These are phyloP conservation scores for Nicotiana otophora DNA, from an alignment of 257 asterid genomes.

Conservation along the genomic window DNA sequence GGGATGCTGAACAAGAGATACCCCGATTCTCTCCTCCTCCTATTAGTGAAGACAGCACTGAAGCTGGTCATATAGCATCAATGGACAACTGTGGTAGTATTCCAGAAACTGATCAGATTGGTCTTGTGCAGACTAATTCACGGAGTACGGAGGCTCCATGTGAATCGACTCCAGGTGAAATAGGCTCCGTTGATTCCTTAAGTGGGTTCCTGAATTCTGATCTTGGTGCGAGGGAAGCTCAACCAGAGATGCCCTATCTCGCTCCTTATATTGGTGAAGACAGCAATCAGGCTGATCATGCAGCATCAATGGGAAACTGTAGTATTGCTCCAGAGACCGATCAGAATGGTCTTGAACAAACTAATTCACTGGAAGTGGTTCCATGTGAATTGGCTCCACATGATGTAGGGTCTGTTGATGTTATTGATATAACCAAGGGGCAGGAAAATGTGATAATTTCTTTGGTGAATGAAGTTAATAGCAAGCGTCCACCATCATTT, in stretches of 20 bases:
- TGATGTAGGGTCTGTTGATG: slow-evolving; percentile 31
- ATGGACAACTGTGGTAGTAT: slow-evolving; percentile 22
- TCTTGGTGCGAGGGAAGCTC: slow-evolving; percentile 24
- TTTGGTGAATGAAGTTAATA: slow-evolving; percentile 57
- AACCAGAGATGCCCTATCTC: slow-evolving; percentile 20
- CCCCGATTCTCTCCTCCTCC: slow-evolving; percentile 27
- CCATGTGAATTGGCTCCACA: slow-evolving; percentile 32
- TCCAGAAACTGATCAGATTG: slow-evolving; percentile 26
- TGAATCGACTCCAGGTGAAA: slow-evolving; percentile 33
- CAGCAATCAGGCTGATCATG: slow-evolving; percentile 22
- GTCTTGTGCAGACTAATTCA: slow-evolving; percentile 26
- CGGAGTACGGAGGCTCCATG: slow-evolving; percentile 35
- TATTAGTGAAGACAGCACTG: slow-evolving; percentile 24
- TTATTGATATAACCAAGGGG: slow-evolving; percentile 73
- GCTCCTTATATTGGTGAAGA: slow-evolving; percentile 30
- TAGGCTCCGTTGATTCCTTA: slow-evolving; percentile 28
- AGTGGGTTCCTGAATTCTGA: slow-evolving; percentile 23
- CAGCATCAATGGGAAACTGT: slow-evolving; percentile 23
- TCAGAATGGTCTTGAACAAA: slow-evolving; percentile 26
- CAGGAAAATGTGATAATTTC: slow-evolving; percentile 63
- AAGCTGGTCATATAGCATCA: slow-evolving; percentile 23
- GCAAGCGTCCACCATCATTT: slow-evolving; percentile 58
- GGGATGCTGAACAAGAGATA: slow-evolving; percentile 19
- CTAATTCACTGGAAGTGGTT: slow-evolving; percentile 30
- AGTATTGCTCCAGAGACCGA: slow-evolving; percentile 21